Conservation (phyloP, 352 stramenopile species). For the Halophytophthora polymorphica region DNA sequence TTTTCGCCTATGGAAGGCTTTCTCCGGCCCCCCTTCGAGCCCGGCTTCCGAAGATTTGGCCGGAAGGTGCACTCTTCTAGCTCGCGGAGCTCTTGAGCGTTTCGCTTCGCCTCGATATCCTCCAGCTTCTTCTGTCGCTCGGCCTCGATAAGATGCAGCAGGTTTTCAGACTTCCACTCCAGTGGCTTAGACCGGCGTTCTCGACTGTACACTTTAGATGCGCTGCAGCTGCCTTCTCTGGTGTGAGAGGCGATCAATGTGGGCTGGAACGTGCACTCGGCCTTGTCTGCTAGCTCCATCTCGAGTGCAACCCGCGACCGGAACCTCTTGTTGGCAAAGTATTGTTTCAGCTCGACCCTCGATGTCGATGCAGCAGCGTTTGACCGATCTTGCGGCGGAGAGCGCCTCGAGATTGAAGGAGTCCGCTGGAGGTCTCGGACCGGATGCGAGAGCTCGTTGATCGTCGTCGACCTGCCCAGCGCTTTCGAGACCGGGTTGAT, state of each 20-base stretch:
- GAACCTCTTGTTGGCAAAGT: constrained; percentile 69
- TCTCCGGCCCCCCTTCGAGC: constrained; percentile 1
- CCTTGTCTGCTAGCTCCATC: constrained; percentile 60
- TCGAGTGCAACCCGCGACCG: constrained; percentile 66
- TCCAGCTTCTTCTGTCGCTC: constrained; percentile 52
- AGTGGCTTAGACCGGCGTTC: constrained; percentile 17
- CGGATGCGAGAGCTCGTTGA: constrained; percentile 45
- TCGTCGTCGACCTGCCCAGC: constrained; percentile 42
- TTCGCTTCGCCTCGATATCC: constrained; percentile 58
- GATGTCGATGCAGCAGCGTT: constrained; percentile 13
- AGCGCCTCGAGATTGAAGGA: constrained; percentile 1
- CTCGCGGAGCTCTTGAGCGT: constrained; percentile 54
- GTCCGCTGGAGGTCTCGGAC: constrained; percentile 21
- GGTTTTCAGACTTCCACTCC: constrained; percentile 60
- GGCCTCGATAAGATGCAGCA: constrained; percentile 66
- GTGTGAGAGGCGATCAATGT: constrained; percentile 31
- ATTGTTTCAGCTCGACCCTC: constrained; percentile 34
- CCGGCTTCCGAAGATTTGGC: constrained; percentile 42
- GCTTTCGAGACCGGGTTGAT: constrained; percentile 78
- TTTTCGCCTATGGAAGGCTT: constrained; percentile 9
- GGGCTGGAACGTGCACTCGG: constrained; percentile 73
- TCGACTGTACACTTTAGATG: constrained; percentile 38
- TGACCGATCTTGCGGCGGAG: constrained; percentile 10
- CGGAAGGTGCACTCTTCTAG: constrained; percentile 84
- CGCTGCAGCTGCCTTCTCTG: constrained; percentile 25